Percentiles rank a stretch among this genome's conserved stretches.
Conservation (phyloP, 805 yeast species). For the Kodamaea laetipori region DNA sequence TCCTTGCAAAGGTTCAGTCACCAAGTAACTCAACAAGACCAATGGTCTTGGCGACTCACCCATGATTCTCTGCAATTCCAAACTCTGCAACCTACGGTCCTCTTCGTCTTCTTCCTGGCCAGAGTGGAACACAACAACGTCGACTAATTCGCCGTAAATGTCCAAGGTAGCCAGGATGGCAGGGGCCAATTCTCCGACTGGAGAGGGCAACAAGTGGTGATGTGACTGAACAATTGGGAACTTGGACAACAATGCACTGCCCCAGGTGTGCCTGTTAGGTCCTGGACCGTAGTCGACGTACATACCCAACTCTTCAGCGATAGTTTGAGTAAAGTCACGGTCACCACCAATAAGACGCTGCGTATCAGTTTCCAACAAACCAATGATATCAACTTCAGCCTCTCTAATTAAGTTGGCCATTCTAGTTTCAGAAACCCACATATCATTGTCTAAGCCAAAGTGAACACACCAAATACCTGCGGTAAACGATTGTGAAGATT, state of each 20-base stretch:
- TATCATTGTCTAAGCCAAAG: constrained; percentile 93
- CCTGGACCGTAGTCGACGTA: constrained; percentile 98
- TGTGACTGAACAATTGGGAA: constrained; percentile 91
- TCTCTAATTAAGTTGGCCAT: constrained; percentile 83
- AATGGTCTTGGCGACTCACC: constrained; percentile 80
- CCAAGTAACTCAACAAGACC: constrained; percentile 84
- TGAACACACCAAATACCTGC: constrained; percentile 99
- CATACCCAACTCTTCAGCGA: constrained; percentile 92
- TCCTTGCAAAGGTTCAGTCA: constrained; percentile 83
- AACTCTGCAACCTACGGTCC: constrained; percentile 85
- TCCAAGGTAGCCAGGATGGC: constrained; percentile 96
- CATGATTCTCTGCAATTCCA: constrained; percentile 77
- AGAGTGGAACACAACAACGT: constrained; percentile 94
- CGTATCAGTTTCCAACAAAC: constrained; percentile 89
- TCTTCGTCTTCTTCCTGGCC: constrained; percentile 98
- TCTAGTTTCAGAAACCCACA: constrained; percentile 95
- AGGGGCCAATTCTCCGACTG: constrained; percentile 97
- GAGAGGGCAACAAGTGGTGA: constrained; percentile 92
- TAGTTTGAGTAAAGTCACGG: constrained; percentile 86
- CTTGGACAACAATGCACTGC: constrained; percentile 86
- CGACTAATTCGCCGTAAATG: constrained; percentile 83
- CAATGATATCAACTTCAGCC: constrained; percentile 88
- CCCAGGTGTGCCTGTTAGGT: constrained; percentile 98
- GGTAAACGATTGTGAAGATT: constrained; percentile 68
- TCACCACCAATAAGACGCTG: constrained; percentile 94